phyloP scores from a whole-genome alignment of 2,329 filamentous ascomycete species.

The Arthroderma uncinatum region DNA sequence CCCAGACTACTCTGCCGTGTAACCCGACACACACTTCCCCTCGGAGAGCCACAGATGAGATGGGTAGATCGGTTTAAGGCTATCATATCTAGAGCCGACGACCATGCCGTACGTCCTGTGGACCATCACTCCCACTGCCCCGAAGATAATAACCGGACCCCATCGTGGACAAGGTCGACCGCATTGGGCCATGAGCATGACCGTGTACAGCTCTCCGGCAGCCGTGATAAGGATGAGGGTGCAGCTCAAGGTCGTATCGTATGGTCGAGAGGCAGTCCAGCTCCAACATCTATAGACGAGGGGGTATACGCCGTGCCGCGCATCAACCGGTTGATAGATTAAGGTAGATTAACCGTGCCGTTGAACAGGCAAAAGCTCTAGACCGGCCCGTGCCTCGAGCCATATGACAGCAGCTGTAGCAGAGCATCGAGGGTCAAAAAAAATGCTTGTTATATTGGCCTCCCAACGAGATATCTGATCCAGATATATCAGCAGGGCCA shows the following conservation, averaged over 20 bases:
- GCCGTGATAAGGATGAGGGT: not conserved
- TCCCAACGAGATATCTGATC: not conserved
- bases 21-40: not conserved
- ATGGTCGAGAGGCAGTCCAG: too few relatives aligned
- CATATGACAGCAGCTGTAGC: not conserved
- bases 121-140: not conserved
- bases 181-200: too few relatives aligned
- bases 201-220: not conserved
- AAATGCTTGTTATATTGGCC: not conserved
- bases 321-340: not conserved
- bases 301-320: not conserved
- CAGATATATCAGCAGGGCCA: not conserved
- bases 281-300: not conserved
- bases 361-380: not conserved
- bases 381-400: not conserved
- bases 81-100: not conserved
- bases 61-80: not conserved
- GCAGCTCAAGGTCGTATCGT: not conserved
- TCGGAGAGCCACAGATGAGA: not conserved
- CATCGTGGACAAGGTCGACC: too few relatives aligned
- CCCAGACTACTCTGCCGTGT: conserved; percentile 1
- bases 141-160: too few relatives aligned
- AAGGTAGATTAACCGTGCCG: not conserved
- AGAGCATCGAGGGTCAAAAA: not conserved
- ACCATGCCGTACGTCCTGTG: not conserved